These are phyloP conservation scores for Rhodofomes roseus DNA, from an alignment of 1,284 basidiomycete genomes.

Conservation along the genomic window DNA sequence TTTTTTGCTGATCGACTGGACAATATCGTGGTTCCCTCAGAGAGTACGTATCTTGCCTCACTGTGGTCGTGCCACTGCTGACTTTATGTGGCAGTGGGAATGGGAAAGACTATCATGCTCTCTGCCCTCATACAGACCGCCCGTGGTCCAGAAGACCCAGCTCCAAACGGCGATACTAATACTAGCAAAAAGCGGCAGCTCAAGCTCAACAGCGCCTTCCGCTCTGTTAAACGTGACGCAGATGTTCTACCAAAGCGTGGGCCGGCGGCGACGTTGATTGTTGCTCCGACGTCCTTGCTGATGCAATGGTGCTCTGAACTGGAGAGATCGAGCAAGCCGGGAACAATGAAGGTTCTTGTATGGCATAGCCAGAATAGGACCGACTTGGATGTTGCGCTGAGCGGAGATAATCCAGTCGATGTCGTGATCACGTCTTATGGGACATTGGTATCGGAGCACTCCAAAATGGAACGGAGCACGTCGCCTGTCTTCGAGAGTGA, in stretches of 20 bases:
- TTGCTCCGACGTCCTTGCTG: slow-evolving; percentile 90
- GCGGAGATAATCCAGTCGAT: slow-evolving; percentile 41
- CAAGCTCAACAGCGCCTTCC: slow-evolving; percentile 60
- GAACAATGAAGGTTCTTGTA: slow-evolving; percentile 65
- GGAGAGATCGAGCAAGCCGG: slow-evolving; percentile 67
- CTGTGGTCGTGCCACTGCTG: no score
- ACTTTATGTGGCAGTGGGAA: slow-evolving; percentile 60
- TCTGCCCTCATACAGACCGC: slow-evolving; percentile 88
- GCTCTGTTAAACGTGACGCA: slow-evolving; percentile 28
- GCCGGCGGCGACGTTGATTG: slow-evolving; percentile 75
- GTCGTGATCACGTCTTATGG: slow-evolving; percentile 92
- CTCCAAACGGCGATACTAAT: slow-evolving; percentile 22
- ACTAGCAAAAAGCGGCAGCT: slow-evolving; percentile 52
- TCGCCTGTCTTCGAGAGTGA: slow-evolving; percentile 75
- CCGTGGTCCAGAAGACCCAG: slow-evolving; percentile 40
- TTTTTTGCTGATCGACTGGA: neutral
- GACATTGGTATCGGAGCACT: slow-evolving; percentile 80
- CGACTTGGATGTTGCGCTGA: slow-evolving; percentile 52
- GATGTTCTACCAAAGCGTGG: slow-evolving; percentile 22
- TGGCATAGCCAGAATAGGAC: slow-evolving; percentile 87
- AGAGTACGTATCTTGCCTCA: slow-evolving; percentile 36
- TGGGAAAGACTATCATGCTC: slow-evolving; percentile 98
- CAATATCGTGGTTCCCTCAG: slow-evolving; percentile 23
- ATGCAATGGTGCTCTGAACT: slow-evolving; percentile 92
- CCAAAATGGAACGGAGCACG: slow-evolving; percentile 56